Evolutionary conservation across 306 rosid species (phyloP).

Genomic region (Aeschynomene evenia): DNA sequence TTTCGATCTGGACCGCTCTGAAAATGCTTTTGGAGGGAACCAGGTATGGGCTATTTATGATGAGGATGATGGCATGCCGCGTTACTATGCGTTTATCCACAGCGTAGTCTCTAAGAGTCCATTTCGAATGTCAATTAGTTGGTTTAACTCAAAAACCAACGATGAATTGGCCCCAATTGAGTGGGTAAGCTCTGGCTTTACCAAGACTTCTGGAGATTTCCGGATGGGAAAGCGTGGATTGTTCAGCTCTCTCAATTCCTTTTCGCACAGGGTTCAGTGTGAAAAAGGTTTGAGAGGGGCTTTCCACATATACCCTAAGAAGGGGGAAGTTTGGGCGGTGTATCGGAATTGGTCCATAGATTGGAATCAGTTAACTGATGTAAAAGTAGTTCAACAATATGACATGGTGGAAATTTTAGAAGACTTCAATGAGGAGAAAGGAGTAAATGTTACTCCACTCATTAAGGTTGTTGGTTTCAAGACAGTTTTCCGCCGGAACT

Average conservation of each 20-base stretch:
- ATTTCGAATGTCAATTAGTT: conserved; percentile 64
- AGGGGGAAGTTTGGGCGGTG: conserved; percentile 87
- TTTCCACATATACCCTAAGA: conserved; percentile 69
- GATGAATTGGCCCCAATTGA: conserved; percentile 67
- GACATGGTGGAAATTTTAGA: conserved; percentile 85
- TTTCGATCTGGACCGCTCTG: conserved; percentile 81
- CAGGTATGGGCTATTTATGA: conserved; percentile 93
- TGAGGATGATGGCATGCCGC: conserved; percentile 95
- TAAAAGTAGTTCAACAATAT: conserved; percentile 66
- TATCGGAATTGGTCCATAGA: conserved; percentile 80
- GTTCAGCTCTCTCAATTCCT: conserved; percentile 58
- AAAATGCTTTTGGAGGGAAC: conserved; percentile 61
- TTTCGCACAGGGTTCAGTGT: conserved; percentile 79
- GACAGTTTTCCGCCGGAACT: conserved; percentile 60
- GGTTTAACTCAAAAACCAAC: conserved; percentile 77
- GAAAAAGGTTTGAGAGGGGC: conserved; percentile 63
- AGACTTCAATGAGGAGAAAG: conserved; percentile 62
- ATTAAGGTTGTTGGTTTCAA: conserved; percentile 73
- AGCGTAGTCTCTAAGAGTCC: conserved; percentile 64
- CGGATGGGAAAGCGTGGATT: conserved; percentile 55
- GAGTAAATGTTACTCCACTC: conserved; percentile 64
- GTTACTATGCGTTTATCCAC: conserved; percentile 75
- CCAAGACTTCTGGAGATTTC: conserved; percentile 72
- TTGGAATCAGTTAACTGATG: conserved; percentile 67
- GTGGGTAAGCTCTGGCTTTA: conserved; percentile 72